Conservation (phyloP, 2,329 filamentous ascomycete species). For the Xylariaceae sp. region DNA sequence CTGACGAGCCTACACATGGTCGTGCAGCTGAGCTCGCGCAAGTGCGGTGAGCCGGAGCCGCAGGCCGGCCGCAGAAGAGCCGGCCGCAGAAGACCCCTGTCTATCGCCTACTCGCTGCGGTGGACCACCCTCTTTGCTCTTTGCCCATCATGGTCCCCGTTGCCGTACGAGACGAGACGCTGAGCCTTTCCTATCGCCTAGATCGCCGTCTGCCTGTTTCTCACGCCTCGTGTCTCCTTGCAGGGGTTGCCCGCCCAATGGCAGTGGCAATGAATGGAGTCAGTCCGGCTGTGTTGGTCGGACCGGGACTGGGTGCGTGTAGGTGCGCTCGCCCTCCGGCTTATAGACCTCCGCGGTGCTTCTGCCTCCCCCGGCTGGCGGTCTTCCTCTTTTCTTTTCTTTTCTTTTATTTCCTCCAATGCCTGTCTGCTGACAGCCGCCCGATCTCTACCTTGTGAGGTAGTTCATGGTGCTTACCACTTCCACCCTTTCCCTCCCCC, state of each 20-base stretch:
- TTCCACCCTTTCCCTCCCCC: no score
- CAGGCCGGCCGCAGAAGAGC: background rate
- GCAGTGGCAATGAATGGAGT: background rate
- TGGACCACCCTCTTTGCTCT: no score
- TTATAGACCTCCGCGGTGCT: background rate
- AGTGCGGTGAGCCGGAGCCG: conserved; percentile 1
- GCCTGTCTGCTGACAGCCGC: background rate
- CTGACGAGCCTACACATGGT: conserved; percentile 1
- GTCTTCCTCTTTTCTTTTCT: background rate
- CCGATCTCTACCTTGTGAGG: background rate
- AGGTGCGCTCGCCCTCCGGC: background rate
- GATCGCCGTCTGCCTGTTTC: background rate
- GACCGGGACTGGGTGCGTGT: background rate
- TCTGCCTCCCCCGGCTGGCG: background rate
- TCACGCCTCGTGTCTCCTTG: background rate
- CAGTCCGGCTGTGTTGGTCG: background rate
- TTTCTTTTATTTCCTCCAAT: no score
- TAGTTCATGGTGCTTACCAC: background rate
- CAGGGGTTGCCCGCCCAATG: background rate
- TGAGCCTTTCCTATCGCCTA: background rate
- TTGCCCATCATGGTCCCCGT: background rate
- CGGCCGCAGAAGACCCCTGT: background rate
- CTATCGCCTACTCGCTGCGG: background rate
- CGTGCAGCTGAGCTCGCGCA: conserved; percentile 1
- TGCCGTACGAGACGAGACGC: background rate